phyloP scores from a whole-genome alignment of 2,329 filamentous ascomycete species.

The Xylariales sp. region DNA sequence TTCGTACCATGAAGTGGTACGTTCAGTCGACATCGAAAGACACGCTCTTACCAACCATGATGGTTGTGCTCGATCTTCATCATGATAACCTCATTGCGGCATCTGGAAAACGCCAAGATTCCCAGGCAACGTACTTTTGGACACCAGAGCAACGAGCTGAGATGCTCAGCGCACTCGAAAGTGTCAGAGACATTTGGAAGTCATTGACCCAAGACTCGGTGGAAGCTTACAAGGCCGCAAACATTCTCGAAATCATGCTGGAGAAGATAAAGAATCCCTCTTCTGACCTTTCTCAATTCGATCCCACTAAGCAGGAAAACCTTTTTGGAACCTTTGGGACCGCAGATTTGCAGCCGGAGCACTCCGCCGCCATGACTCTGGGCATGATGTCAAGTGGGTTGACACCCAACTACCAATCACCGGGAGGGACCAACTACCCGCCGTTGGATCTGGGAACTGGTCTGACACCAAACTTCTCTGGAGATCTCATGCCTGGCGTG shows the following conservation, averaged over 20 bases:
- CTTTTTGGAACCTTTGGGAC: slow-evolving; percentile 21
- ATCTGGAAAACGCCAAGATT: slow-evolving; percentile 32
- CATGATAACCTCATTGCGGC: slow-evolving; percentile 53
- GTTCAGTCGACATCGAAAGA: slow-evolving; percentile 77
- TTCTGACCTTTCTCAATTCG: slow-evolving; percentile 8
- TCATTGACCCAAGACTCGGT: slow-evolving; percentile 72
- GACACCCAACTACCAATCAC: slow-evolving; percentile 29
- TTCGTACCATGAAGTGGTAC: slow-evolving; percentile 73
- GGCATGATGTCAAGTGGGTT: slow-evolving; percentile 36
- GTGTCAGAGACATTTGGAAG: slow-evolving; percentile 75
- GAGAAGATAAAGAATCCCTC: slow-evolving; percentile 62
- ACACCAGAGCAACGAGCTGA: slow-evolving; percentile 58
- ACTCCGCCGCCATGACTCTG: slow-evolving; percentile 36
- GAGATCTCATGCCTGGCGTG: slow-evolving; percentile 25
- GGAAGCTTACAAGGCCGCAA: slow-evolving; percentile 84
- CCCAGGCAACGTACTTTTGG: slow-evolving; percentile 50
- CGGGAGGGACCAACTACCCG: slow-evolving; percentile 30
- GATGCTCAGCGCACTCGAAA: slow-evolving; percentile 73
- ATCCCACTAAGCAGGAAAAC: slow-evolving; percentile 14
- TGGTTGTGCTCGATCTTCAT: slow-evolving; percentile 78
- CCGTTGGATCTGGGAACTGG: slow-evolving; percentile 37
- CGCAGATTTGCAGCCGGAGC: slow-evolving; percentile 29
- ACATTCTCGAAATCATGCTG: slow-evolving; percentile 79
- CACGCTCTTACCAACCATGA: slow-evolving; percentile 80
- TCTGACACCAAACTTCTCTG: slow-evolving; percentile 32